Evolutionary conservation across 495 filamentous ascomycete genomes (phyloP), one percentile per base, ranked within the genome.

Genomic region (Penicillium roqueforti): DNA sequence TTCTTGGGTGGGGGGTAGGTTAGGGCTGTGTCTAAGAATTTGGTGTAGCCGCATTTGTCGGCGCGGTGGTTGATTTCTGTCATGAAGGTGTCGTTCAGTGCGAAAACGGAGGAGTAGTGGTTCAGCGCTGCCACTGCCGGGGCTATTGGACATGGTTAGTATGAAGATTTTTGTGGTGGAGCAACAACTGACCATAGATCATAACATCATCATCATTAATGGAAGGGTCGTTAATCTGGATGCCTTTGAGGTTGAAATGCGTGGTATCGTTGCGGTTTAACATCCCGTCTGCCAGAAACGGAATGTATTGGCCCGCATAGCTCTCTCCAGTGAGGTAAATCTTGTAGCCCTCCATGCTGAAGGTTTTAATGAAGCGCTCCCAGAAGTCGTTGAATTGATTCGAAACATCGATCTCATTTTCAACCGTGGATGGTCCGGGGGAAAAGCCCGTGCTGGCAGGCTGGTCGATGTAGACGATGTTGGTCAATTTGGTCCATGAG

Each of bases 241-340:
- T 79, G 2, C 82, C 83, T n/a, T 78, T 71, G 10, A 91, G 63
- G 58, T 90, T 76, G 64, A 82, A 89, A 61, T 89, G 85, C 2
- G 61, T 73, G 1, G 69, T 83, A 61, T 93, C 79, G 16, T 89
- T 82, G 38, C 73, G 75, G 51, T 88, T 79, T 59, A 92, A 71
- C 76, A 93, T 87, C 8, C 83, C 85, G 58, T 81, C 78, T 1
- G 87, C 83, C 44, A 95, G 85, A 61, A 92, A 95, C 0, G 89
- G 87, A 34, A 90, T 83, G 58, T 92, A 95, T 51, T 76, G 76
- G 5, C 89, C 89, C 19, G 86, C 88, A 61, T 89, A 87, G 38
- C 80, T 84, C 60, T 89, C 85, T 0, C 86, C 86, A 2, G 85
- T 78, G 47, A 89, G 77, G 57, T 85, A 91, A 1, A 88, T 78